phyloP scores from a whole-genome alignment of 177 flowering plant species.

The Tripterygium wilfordii region DNA sequence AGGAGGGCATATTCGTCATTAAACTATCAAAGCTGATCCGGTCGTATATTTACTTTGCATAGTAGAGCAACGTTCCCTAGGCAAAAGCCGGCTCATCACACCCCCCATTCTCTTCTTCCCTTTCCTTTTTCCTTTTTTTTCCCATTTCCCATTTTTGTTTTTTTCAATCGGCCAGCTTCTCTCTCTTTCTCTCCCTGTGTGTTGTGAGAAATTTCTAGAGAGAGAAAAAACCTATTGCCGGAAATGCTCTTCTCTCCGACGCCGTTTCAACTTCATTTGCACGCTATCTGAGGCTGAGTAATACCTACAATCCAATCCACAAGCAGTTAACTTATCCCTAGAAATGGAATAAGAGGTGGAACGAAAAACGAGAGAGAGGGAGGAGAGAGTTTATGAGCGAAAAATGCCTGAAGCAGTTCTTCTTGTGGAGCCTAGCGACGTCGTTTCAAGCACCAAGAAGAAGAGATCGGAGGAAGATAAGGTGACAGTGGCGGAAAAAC shows the following conservation, averaged over 20 bases:
- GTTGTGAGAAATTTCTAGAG: conserved; percentile 4
- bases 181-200: conserved; percentile 3
- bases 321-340: background rate
- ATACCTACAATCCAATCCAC: too few species aligned
- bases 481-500: conserved; percentile 8
- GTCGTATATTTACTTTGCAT: conserved; percentile 5
- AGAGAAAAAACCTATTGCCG: conserved; percentile 8
- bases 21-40: conserved; percentile 5
- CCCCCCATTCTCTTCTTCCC: conserved; percentile 9
- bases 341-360: background rate
- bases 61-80: conserved; percentile 39
- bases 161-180: background rate
- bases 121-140: conserved; percentile 5
- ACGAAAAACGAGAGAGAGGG: background rate
- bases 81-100: conserved; percentile 30
- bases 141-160: background rate
- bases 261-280: background rate
- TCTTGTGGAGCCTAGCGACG: conserved; percentile 9
- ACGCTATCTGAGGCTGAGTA: too few species aligned
- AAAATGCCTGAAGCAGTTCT: conserved; percentile 38
- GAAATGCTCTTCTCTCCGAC: conserved; percentile 23
- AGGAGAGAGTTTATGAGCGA: background rate
- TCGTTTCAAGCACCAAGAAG: conserved; percentile 18
- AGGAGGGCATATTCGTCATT: conserved; percentile 22
- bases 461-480: conserved; percentile 24